phyloP scores from a whole-genome alignment of 305 asterid genomes.

The Vinca major region DNA sequence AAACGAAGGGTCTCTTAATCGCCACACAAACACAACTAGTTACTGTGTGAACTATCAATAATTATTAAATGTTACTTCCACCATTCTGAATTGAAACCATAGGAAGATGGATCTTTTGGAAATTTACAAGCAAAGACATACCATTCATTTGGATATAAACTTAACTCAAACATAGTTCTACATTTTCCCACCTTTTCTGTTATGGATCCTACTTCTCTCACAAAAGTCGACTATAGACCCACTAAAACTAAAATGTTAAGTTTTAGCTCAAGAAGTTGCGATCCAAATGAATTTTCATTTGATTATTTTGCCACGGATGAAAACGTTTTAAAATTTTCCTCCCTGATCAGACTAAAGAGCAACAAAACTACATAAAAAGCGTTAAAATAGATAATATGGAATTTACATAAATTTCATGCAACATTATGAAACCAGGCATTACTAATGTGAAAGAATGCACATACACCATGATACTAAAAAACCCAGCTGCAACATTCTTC shows the following conservation, averaged over 20 bases:
- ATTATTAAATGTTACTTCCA: not conserved
- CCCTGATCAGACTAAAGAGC: not conserved
- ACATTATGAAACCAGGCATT: not conserved
- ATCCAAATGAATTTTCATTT: not conserved
- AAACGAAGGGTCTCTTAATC: not conserved
- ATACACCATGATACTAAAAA: not conserved
- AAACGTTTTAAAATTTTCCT: not conserved
- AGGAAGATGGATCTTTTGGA: not conserved
- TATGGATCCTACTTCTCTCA: not conserved
- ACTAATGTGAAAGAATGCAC: not conserved
- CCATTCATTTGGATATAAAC: not conserved
- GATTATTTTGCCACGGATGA: not conserved
- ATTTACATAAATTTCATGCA: not conserved
- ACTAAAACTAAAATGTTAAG: too few species aligned
- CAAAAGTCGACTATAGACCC: too few species aligned
- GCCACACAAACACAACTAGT: not conserved
- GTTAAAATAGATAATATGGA: not conserved
- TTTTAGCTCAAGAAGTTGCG: not conserved
- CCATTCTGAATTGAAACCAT: too few species aligned
- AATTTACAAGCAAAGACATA: not conserved
- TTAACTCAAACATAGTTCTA: too few species aligned
- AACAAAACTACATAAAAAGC: not conserved
- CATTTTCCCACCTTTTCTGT: not conserved
- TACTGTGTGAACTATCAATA: not conserved
- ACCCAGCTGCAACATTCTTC: not conserved